Percentiles rank a stretch among this genome's conserved stretches.
Evolutionary conservation across 2,329 filamentous ascomycete genomes (phyloP).

Genomic region (Aspergillus fructus): DNA sequence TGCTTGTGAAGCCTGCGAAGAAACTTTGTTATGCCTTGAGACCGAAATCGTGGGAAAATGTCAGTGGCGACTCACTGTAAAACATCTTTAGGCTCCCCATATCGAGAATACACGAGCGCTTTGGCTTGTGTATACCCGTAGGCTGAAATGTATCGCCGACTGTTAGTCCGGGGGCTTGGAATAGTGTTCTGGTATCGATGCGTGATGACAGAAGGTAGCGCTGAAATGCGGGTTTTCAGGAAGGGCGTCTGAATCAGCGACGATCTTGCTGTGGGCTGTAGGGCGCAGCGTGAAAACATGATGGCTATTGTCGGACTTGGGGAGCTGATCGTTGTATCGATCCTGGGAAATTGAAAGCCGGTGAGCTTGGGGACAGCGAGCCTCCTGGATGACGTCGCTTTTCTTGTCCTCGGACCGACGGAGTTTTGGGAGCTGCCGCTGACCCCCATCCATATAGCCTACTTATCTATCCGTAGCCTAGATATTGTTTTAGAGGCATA

Average conservation of each 20-base stretch:
- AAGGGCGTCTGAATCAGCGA: conserved; percentile 13
- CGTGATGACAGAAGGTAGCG: conserved; percentile 8
- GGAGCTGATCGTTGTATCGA: neutral
- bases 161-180: conserved; percentile 17
- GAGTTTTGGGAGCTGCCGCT: conserved; percentile 11
- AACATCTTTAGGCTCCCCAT: conserved; percentile 51
- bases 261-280: conserved; percentile 22
- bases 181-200: conserved; percentile 13
- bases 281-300: conserved; percentile 30
- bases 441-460: neutral
- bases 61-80: conserved; percentile 33
- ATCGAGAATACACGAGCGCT: conserved; percentile 48
- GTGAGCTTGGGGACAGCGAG: neutral
- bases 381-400: conserved; percentile 22
- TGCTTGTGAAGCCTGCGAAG: conserved; percentile 45
- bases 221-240: conserved; percentile 15
- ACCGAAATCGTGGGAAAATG: neutral
- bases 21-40: neutral
- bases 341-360: neutral
- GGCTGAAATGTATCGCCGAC: conserved; percentile 42
- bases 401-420: conserved; percentile 21
- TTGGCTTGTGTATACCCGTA: conserved; percentile 53
- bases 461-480: neutral
- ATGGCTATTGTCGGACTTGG: neutral
- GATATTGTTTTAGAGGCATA: no score